Evolutionary conservation across 2,329 filamentous ascomycete species (phyloP), one percentile per base, ranked within the genome.

Genomic region (Tolypocladium guangdongense): DNA sequence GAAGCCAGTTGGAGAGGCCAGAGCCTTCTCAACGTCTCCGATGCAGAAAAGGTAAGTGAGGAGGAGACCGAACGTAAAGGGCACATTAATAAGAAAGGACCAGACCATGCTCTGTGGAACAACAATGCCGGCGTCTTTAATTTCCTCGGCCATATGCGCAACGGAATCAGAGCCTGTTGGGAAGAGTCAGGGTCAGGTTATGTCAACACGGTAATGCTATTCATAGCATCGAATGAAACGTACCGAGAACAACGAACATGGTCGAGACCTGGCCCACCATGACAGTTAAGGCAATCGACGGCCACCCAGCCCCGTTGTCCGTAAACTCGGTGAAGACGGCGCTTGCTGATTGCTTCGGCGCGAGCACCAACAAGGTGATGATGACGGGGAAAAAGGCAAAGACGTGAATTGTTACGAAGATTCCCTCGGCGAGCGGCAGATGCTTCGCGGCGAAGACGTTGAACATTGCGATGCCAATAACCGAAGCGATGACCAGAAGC

Each of bases 41-140:
- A 62, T 58, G 50, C 58, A 59, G 50, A 60, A 63, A 33, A 60
- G 54, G 37, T 54, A 58, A 1, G 60, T 58, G 49, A 64, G 54
- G 33, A 63, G 30, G 55, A 64, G 58, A 33, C 55, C 54, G 48
- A 61, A 61, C 4, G 57, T 57, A 18, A 61, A 53, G 8, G 54
- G 50, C 8, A 58, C 55, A 38, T 62, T 63, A 14, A 58, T 22
- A 11, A 62, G 11, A 27, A 57, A 58, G 1, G 56, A 57, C 52
- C 49, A 55, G 12, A 56, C 48, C 54, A 60, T 59, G 47, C 54
- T 52, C 43, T 53, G 51, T 12, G 59, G 59, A 20, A 60, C 57
- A 16, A 57, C 52, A 30, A 60, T 50, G 7, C 57, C 52, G 7
- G 58, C 56, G 32, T 60, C 57, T 11, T 52, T 51, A 14, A 59